These are phyloP conservation scores for Eimeria maxima DNA, from an alignment of 169 alveolate species.

Conservation along the genomic window DNA sequence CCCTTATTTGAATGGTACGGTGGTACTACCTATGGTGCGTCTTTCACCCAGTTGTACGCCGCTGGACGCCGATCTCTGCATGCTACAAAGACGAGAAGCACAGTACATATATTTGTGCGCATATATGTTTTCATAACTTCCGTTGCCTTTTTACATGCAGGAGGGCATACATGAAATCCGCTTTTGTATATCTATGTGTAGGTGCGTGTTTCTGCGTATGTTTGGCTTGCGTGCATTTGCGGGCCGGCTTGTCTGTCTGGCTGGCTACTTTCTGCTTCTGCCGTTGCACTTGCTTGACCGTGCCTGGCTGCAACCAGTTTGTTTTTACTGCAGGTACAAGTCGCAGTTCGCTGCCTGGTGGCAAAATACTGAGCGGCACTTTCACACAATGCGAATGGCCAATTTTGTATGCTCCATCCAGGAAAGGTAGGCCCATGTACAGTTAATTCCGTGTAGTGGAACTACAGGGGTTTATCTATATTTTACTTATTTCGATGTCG, in stretches of 20 bases:
- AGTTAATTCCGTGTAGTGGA: not conserved
- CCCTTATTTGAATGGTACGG: not conserved
- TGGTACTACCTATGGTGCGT: not conserved
- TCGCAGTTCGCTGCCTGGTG: constrained; percentile 83
- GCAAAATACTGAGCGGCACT: constrained; percentile 82
- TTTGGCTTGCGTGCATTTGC: not conserved
- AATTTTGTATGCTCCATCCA: constrained; percentile 71
- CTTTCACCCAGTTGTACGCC: not conserved
- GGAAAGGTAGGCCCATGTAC: constrained; percentile 27
- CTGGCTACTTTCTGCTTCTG: not conserved
- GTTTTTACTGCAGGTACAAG: constrained; percentile 59
- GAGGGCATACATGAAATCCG: not conserved
- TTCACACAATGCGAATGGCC: constrained; percentile 83
- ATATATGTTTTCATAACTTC: not conserved
- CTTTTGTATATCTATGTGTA: not conserved
- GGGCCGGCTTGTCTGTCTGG: not conserved
- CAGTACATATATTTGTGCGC: not conserved
- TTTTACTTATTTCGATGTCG: not conserved
- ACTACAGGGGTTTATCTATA: not conserved
- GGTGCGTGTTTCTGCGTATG: not conserved
- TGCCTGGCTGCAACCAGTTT: not conserved
- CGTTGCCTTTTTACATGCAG: not conserved
- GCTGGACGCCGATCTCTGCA: not conserved
- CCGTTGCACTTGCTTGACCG: not conserved
- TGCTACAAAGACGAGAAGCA: not conserved